These are phyloP conservation scores for Aspergillus bertholletiae DNA, from an alignment of 495 filamentous ascomycete species.

Conservation along the genomic window DNA sequence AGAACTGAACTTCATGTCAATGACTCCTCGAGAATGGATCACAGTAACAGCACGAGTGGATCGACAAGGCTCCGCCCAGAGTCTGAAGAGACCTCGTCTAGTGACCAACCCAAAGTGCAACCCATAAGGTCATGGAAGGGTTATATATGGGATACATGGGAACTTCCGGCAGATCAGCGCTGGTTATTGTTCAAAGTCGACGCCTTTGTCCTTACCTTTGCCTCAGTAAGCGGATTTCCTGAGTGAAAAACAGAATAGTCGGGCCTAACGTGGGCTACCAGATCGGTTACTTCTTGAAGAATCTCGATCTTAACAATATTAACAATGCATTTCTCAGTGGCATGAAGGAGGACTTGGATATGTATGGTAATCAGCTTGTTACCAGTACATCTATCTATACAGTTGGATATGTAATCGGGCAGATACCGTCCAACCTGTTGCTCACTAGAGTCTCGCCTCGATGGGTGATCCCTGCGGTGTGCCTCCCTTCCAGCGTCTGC, in stretches of 20 bases:
- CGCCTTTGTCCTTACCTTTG: conserved; percentile 46
- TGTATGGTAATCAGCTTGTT: conserved; percentile 41
- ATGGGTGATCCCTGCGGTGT: conserved; percentile 22
- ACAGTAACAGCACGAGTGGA: background rate
- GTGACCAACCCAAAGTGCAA: background rate
- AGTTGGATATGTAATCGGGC: conserved; percentile 54
- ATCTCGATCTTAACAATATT: conserved; percentile 49
- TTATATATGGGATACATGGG: conserved; percentile 51
- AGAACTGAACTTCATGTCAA: too few relatives aligned
- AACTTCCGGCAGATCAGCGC: conserved; percentile 49
- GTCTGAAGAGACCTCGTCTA: background rate
- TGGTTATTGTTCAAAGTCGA: conserved; percentile 56
- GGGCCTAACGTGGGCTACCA: background rate
- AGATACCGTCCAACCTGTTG: conserved; percentile 54
- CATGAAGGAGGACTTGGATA: conserved; percentile 44
- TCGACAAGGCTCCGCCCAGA: background rate
- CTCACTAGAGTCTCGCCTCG: conserved; percentile 46
- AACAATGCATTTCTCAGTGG: conserved; percentile 44
- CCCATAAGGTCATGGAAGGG: conserved; percentile 25
- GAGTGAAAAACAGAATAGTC: background rate
- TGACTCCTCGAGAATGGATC: background rate
- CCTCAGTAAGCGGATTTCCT: conserved; percentile 17
- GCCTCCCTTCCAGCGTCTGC: background rate
- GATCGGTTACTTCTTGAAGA: conserved; percentile 51
- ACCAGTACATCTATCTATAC: conserved; percentile 47